Evolutionary conservation across 768 basidiomycete genomes (phyloP), one percentile per base, ranked within the genome.

Genomic region (Krasilnikovozyma curviuscula): DNA sequence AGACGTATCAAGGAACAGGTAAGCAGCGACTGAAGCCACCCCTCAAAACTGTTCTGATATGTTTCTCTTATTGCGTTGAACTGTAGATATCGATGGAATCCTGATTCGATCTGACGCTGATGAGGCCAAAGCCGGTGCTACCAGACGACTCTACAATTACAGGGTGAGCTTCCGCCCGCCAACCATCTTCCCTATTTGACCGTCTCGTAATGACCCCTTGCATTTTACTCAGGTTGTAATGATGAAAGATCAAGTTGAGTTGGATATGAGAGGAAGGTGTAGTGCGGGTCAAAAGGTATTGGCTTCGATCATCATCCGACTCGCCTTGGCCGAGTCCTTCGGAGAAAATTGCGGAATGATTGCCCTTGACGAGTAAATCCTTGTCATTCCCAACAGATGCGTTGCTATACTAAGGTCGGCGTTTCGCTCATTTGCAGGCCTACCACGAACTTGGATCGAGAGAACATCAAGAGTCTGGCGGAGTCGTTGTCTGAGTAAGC

Each of bases 221-320:
- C 30, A 18, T 30, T 14, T 16, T 25, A 9, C n/a, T 3, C 62
- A 91, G 86, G 86, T 95, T 50, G 91, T 97, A 55, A 97, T 98
- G 91, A 84, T 81, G 44, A 98, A 98, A 68, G 89, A 95, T 62
- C 82, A 88, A 59, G 89, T 95, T 7, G 91, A 97, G 66, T 88
- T 98, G 83, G 93, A 97, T 66, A 98, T 98, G 93, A 78, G 93
- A 48, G 93, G 93, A 23, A 77, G 93, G 54, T 98, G 93, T 66
- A 88, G 83, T 14, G 93, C 93, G 1, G 93, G 93, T 0, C 93
- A 98, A 67, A 98, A 98, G 68, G 95, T 97, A 74, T 69, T 98
- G 50, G 93, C 91, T 9, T 89, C 84, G 19, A 95, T 97, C 65
- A 85, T 97, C 66, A 97, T 98, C 59, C 78, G 93, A 6, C 76